A percentile compares a stretch with the other conserved stretches of the same genome.
These are phyloP conservation scores for Entoloma clypeatum DNA, from an alignment of 1,284 basidiomycete species.

Conservation along the genomic window DNA sequence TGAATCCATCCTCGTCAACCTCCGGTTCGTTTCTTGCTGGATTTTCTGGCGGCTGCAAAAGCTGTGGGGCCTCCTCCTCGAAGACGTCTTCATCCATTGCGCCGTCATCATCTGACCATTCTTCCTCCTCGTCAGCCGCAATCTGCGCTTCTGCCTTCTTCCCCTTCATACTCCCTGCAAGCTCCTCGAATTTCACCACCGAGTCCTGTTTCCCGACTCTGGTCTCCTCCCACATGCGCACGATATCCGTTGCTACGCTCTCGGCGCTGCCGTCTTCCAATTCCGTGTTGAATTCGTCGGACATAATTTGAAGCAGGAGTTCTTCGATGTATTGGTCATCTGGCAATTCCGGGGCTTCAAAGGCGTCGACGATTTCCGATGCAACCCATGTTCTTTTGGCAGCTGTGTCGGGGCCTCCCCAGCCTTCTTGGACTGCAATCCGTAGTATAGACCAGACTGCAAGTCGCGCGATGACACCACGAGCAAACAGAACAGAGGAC, in stretches of 20 bases:
- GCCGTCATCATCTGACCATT: slow-evolving; percentile 48
- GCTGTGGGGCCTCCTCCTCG: slow-evolving; percentile 51
- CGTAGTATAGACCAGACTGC: slow-evolving; percentile 80
- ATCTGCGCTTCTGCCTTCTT: slow-evolving; percentile 53
- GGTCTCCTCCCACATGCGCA: slow-evolving; percentile 61
- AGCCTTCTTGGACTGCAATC: slow-evolving; percentile 75
- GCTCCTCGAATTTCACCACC: slow-evolving; percentile 53
- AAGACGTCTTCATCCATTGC: slow-evolving; percentile 34
- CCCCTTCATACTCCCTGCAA: slow-evolving; percentile 58
- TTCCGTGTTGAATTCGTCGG: slow-evolving; percentile 79
- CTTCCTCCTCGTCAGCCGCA: slow-evolving; percentile 43
- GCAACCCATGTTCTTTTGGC: slow-evolving; percentile 82
- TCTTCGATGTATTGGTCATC: slow-evolving; percentile 78
- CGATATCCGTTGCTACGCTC: slow-evolving; percentile 65
- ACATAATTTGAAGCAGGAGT: slow-evolving; percentile 73
- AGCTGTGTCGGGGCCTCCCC: slow-evolving; percentile 70
- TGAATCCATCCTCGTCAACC: slow-evolving; percentile 88
- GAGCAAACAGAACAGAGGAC: slow-evolving; percentile 72
- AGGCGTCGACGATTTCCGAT: slow-evolving; percentile 78
- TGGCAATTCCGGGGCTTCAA: slow-evolving; percentile 59
- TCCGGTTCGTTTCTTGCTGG: slow-evolving; percentile 54
- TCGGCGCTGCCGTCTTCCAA: slow-evolving; percentile 81
- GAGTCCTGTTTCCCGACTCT: slow-evolving; percentile 39
- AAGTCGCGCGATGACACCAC: slow-evolving; percentile 77
- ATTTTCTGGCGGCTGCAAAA: slow-evolving; percentile 36